These are phyloP conservation scores for Triticum turgidum DNA, from an alignment of 176 grass and related monocot species.

Conservation along the genomic window DNA sequence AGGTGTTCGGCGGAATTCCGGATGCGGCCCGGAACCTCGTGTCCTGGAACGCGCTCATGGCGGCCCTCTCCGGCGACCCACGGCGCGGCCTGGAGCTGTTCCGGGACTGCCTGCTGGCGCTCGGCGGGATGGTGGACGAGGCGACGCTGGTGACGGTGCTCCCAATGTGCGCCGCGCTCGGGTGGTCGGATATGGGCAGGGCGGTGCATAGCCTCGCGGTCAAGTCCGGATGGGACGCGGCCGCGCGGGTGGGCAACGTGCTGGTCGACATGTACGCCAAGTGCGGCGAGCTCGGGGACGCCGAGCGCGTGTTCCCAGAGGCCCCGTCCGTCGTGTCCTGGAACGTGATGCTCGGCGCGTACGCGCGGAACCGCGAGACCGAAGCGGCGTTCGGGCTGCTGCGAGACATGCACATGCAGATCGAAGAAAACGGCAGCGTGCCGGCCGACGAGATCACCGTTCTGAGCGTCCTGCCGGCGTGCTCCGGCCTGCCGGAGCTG, in stretches of 20 bases:
- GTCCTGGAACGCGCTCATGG: constrained; percentile 71
- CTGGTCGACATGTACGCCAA: constrained; percentile 65
- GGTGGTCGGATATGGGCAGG: constrained; percentile 36
- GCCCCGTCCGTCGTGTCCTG: constrained; percentile 44
- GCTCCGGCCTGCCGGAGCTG: constrained; percentile 31
- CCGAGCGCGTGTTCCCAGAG: constrained; percentile 28
- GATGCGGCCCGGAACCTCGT: constrained; percentile 43
- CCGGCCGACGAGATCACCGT: constrained; percentile 52
- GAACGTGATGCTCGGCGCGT: constrained; percentile 56
- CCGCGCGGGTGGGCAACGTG: constrained; percentile 47
- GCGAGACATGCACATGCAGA: constrained; percentile 49
- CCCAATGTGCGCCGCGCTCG: constrained; percentile 44
- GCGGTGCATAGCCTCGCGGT: constrained; percentile 42
- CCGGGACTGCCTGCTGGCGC: constrained; percentile 13
- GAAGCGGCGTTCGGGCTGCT: constrained; percentile 37
- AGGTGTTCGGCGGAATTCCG: constrained; percentile 43
- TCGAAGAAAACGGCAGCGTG: constrained; percentile 12
- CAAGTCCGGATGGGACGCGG: constrained; percentile 40
- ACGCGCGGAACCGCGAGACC: constrained; percentile 43
- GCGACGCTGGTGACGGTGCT: constrained; percentile 57
- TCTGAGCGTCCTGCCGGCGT: constrained; percentile 50
- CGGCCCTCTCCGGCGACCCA: constrained; percentile 45
- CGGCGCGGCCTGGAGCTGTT: constrained; percentile 45
- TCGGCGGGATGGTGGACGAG: constrained; percentile 27
- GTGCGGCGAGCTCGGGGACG: constrained; percentile 40